phyloP scores from a whole-genome alignment of 257 asterid genomes.

The Primulina tabacum region DNA sequence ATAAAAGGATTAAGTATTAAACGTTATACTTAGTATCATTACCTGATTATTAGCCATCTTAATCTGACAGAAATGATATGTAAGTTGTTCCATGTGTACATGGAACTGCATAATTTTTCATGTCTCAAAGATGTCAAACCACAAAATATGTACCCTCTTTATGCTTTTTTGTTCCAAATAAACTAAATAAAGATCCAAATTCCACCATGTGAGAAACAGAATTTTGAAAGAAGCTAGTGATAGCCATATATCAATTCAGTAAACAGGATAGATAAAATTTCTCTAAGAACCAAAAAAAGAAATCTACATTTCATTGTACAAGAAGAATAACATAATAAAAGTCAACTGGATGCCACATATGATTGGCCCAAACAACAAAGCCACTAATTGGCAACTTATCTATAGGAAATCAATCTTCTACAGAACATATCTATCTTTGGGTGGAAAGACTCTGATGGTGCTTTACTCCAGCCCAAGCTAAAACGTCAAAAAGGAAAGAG shows the following conservation, averaged over 20 bases:
- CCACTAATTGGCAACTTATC: constrained; percentile 1
- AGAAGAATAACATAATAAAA: neutral
- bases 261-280: neutral
- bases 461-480: neutral
- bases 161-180: neutral
- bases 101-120: constrained; percentile 6
- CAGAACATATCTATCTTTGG: neutral
- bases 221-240: neutral
- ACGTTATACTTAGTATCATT: neutral
- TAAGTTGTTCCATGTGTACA: constrained; percentile 5
- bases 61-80: constrained; percentile 4
- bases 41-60: constrained; percentile 3
- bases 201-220: neutral
- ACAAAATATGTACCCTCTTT: constrained; percentile 7
- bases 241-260: neutral
- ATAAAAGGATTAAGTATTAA: neutral
- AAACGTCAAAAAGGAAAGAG: neutral
- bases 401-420: neutral
- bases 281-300: neutral
- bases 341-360: constrained; percentile 5
- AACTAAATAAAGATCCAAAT: neutral
- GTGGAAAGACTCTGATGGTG: neutral
- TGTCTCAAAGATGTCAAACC: constrained; percentile 1
- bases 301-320: neutral
- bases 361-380: neutral